A percentile compares a stretch with the other conserved stretches of the same genome.
Evolutionary conservation across 2,329 filamentous ascomycete genomes (phyloP).

Genomic region (Epichloe gansuensis): DNA sequence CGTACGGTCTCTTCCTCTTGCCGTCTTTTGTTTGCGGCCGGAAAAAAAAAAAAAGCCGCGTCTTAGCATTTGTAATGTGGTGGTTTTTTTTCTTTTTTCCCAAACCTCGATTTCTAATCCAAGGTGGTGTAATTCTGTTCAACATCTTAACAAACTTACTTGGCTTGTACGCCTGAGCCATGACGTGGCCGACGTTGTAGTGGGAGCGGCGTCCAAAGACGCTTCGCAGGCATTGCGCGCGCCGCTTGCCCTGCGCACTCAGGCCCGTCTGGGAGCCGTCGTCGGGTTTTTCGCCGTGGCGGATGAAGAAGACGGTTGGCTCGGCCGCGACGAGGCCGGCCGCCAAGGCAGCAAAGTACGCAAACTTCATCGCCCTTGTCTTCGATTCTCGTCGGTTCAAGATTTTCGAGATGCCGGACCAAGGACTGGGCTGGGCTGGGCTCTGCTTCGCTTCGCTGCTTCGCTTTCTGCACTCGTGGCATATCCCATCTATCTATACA

Average conservation of each 20-base stretch:
- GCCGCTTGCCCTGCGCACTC: conserved; percentile 36
- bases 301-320: conserved; percentile 49
- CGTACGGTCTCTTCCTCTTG: conserved; percentile 37
- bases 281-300: conserved; percentile 51
- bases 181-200: conserved; percentile 46
- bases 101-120: not conserved
- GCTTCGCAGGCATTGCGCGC: conserved; percentile 44
- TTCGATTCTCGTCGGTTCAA: not conserved
- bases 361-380: conserved; percentile 11
- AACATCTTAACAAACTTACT: conserved; percentile 15
- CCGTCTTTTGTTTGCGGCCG: conserved; percentile 27
- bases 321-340: conserved; percentile 11
- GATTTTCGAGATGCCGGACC: not conserved
- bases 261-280: conserved; percentile 33
- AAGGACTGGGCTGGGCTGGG: not conserved
- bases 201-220: conserved; percentile 40
- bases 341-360: conserved; percentile 9
- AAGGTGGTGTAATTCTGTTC: not conserved
- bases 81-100: not conserved
- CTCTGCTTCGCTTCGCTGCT: too few species aligned
- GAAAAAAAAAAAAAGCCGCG: not conserved
- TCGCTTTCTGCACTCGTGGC: too few species aligned
- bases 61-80: not conserved
- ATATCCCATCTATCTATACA: too few species aligned
- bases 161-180: conserved; percentile 41